A percentile compares a stretch with the other conserved stretches of the same genome.
Evolutionary conservation across 2,329 filamentous ascomycete genomes (phyloP).

Genomic region (Pestalotiopsis sp.): DNA sequence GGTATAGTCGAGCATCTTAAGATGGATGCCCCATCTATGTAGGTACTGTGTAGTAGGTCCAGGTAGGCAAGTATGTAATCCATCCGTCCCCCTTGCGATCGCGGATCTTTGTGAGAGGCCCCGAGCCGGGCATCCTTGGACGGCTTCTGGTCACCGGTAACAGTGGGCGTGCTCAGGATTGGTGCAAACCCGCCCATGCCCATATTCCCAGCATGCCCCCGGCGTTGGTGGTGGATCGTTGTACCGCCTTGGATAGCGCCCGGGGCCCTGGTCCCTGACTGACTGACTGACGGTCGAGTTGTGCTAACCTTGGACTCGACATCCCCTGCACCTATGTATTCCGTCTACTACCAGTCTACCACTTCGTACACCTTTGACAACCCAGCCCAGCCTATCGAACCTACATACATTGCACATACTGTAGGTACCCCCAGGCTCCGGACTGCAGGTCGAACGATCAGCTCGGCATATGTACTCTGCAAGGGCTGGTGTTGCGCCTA

Average conservation of each 20-base stretch:
- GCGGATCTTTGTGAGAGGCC: not conserved
- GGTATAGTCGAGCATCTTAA: not conserved
- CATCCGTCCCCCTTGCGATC: not conserved
- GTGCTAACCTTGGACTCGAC: not conserved
- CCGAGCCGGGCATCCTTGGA: not conserved
- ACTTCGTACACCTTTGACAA: not conserved
- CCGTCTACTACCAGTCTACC: not conserved
- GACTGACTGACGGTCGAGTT: not conserved
- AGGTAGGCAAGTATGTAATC: not conserved
- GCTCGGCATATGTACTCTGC: constrained; percentile 10
- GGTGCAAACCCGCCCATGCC: not conserved
- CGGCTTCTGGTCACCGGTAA: not conserved
- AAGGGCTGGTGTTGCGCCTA: constrained; percentile 1
- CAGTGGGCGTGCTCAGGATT: not conserved
- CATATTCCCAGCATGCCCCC: not conserved
- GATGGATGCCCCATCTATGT: not conserved
- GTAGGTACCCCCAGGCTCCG: not conserved
- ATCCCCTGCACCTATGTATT: not conserved
- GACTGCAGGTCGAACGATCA: constrained; percentile 1
- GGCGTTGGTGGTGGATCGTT: not conserved
- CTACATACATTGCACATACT: not conserved
- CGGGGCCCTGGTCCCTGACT: not conserved
- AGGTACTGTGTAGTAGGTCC: not conserved
- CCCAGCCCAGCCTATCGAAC: not conserved
- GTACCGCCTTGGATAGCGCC: not conserved